Conservation (phyloP, 2,329 filamentous ascomycete species). For the Aspergillus ochraceoroseus region DNA sequence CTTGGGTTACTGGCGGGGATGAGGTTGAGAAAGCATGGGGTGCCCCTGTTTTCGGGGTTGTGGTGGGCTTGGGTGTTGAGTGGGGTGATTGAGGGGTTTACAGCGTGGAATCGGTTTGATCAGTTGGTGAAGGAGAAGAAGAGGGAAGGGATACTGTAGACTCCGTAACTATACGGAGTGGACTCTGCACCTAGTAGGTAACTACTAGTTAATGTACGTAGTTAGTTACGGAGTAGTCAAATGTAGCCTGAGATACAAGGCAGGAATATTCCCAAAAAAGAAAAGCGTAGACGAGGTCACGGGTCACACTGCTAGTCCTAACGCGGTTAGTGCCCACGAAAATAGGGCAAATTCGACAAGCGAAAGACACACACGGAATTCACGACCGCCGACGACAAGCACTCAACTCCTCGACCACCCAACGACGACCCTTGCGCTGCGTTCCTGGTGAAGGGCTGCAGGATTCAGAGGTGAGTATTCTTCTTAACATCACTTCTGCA, state of each 20-base stretch:
- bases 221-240: no score
- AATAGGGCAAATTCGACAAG: constrained; percentile 44
- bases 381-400: constrained; percentile 39
- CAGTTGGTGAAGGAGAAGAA: constrained; percentile 41
- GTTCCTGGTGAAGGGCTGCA: constrained; percentile 46
- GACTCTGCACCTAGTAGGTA: no score
- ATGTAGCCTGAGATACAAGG: neutral
- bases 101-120: constrained; percentile 47
- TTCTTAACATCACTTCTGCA: constrained; percentile 17
- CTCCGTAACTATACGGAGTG: no score
- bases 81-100: constrained; percentile 52
- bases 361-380: constrained; percentile 46
- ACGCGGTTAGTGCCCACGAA: constrained; percentile 27
- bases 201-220: constrained; percentile 13
- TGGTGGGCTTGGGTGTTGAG: constrained; percentile 54
- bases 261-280: constrained; percentile 2
- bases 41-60: constrained; percentile 45
- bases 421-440: constrained; percentile 38
- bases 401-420: constrained; percentile 39
- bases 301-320: constrained; percentile 24
- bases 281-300: constrained; percentile 22
- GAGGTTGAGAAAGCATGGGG: constrained; percentile 50
- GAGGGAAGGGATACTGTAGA: constrained; percentile 33
- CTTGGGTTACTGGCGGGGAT: constrained; percentile 43
- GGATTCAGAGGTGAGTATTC: constrained; percentile 42